Evolutionary conservation across 495 filamentous ascomycete genomes (phyloP).

Genomic region (Penicillium salamii): DNA sequence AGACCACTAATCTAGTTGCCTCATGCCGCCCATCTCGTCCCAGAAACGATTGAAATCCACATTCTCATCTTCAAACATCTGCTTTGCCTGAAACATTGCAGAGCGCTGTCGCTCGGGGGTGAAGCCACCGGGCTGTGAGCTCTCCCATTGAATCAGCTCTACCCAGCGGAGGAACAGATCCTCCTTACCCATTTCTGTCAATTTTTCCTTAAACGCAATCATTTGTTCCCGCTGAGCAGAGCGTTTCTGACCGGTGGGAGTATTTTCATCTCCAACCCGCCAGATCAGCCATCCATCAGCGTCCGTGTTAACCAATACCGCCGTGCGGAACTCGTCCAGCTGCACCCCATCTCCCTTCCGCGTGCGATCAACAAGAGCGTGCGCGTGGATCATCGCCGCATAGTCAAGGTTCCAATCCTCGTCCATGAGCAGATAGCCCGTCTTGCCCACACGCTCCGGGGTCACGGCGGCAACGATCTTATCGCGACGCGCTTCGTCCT

Average conservation of each 20-base stretch:
- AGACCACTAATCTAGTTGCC: constrained; percentile 15
- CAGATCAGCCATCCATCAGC: constrained; percentile 64
- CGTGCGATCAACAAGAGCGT: constrained; percentile 51
- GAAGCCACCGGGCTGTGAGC: constrained; percentile 69
- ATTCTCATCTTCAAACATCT: constrained; percentile 65
- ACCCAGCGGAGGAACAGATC: constrained; percentile 82
- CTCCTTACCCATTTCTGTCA: constrained; percentile 73
- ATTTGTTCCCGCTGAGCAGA: constrained; percentile 55
- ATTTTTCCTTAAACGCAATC: constrained; percentile 65
- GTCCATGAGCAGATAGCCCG: constrained; percentile 75
- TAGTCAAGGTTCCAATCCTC: constrained; percentile 82
- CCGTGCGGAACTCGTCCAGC: constrained; percentile 55
- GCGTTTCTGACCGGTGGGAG: constrained; percentile 47
- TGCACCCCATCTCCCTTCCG: constrained; percentile 47
- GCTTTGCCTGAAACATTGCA: constrained; percentile 61
- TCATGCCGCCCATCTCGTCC: constrained; percentile 65
- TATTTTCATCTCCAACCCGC: constrained; percentile 51
- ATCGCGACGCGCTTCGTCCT: constrained; percentile 46
- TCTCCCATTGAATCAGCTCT: constrained; percentile 81
- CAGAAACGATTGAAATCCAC: constrained; percentile 78
- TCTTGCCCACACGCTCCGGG: constrained; percentile 62
- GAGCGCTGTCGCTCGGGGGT: constrained; percentile 62
- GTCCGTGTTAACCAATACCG: constrained; percentile 64
- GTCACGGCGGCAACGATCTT: constrained; percentile 62
- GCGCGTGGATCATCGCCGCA: constrained; percentile 65